Base-by-base conservation (phyloP, 192 early-diverging fungal genomes). In the Linnemannia exigua region DNA sequence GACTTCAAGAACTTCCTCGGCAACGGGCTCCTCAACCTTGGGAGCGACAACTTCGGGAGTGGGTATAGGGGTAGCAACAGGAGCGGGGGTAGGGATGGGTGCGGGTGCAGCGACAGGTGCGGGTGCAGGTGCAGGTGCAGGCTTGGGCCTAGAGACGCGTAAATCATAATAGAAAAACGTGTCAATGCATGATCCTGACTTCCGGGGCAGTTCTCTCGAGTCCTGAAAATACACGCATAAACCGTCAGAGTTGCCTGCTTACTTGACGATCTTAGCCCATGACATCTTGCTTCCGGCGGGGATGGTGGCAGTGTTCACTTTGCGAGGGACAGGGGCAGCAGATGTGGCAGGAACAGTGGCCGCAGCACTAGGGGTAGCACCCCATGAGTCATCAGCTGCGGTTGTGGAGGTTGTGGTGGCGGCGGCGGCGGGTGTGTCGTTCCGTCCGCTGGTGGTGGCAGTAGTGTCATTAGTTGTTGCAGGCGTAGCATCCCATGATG, bases 221-320 rank as follows among this genome's bases (percentile, higher is more conserved):
- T 48, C 22, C 52, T 11, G 70, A 74, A 25, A 47, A 67, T n/a
- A 6, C 48, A 86, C 48, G 78, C 90, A 58, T 77, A 93, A 47
- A 63, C 35, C 35, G 73, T n/a, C n/a, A n/a, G n/a, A n/a, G n/a
- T n/a, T n/a, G n/a, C n/a, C 16, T 50, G 81, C 89, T 72, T 79
- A 93, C 92, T 92, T 93, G 67, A 93, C 91, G 61, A 93, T 88
- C 70, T 92, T 90, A 38, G 92, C 92, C 93, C 91, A 92, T 58
- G 93, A 92, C 69, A 82, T 71, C 50, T 89, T 90, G 78, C 74
- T 72, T 52, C 79, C 78, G 35, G 84, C 67, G 71, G 88, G 84
- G 48, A 89, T 87, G n/a, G 88, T 89, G 51, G 82, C 72, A 44
- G 77, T 84, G 77, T 84, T 82, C 67, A 80, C 68, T 63, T 78